phyloP scores from a whole-genome alignment of 1,284 basidiomycete species.

The Sanghuangporus sanghuang region DNA sequence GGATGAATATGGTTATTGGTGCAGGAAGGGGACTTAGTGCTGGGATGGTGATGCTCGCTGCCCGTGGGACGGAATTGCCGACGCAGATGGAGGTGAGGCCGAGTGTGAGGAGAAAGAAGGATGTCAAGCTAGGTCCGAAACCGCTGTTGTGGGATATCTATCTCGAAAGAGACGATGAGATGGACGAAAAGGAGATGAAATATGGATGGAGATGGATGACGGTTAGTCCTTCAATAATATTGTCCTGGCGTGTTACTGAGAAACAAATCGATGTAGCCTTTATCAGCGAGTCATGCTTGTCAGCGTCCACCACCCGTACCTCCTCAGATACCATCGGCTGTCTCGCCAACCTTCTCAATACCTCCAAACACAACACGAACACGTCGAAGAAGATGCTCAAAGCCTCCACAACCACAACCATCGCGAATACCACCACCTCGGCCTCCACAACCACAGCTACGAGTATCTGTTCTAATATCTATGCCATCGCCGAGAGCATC shows the following conservation, averaged over 20 bases:
- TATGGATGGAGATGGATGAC: conserved; percentile 16
- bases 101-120: conserved; percentile 3
- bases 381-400: neutral
- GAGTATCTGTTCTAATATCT: conserved; percentile 6
- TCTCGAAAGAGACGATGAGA: neutral
- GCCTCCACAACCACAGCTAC: neutral
- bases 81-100: neutral
- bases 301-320: neutral
- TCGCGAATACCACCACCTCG: neutral
- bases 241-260: neutral
- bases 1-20: neutral
- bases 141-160: conserved; percentile 14
- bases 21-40: neutral
- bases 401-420: neutral
- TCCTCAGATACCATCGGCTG: neutral
- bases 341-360: neutral
- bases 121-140: conserved; percentile 6
- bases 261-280: neutral
- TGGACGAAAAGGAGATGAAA: neutral
- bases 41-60: conserved; percentile 7
- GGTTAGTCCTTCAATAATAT: neutral
- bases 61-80: neutral
- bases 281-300: neutral
- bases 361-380: neutral
- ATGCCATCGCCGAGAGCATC: neutral